phyloP scores from a whole-genome alignment of 2,329 filamentous ascomycete genomes.

The Lecanicillium sp. region DNA sequence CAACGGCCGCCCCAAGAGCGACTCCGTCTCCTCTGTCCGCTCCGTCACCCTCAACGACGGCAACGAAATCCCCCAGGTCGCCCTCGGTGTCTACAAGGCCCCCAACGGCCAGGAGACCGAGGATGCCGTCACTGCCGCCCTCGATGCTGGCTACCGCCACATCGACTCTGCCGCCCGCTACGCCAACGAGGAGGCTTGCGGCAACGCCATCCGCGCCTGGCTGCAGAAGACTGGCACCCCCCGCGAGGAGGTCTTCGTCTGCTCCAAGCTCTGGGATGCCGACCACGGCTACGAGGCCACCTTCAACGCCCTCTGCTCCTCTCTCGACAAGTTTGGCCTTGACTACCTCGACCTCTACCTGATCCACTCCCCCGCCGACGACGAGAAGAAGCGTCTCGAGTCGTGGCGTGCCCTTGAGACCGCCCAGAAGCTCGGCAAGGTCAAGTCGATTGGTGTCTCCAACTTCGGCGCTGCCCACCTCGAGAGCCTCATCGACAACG shows the following conservation, averaged over 20 bases:
- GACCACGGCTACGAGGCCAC: conserved; percentile 36
- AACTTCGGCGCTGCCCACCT: conserved; percentile 66
- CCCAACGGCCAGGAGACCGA: conserved; percentile 48
- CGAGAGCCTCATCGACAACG: conserved; percentile 47
- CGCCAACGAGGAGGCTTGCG: conserved; percentile 61
- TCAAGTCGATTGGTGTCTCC: conserved; percentile 65
- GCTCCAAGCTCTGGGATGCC: conserved; percentile 58
- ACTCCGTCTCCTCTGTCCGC: conserved; percentile 14
- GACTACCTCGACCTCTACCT: conserved; percentile 70
- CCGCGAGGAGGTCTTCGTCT: conserved; percentile 61
- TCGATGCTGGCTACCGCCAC: conserved; percentile 48
- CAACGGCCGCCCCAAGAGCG: conserved; percentile 16
- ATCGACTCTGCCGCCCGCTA: conserved; percentile 52
- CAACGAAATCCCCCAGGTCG: conserved; percentile 53
- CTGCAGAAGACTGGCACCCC: conserved; percentile 53
- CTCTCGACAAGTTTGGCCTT: conserved; percentile 55
- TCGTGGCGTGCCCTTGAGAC: conserved; percentile 67
- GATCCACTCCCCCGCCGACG: conserved; percentile 58
- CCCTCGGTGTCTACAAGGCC: conserved; percentile 39
- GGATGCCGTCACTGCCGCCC: conserved; percentile 51
- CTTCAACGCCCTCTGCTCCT: conserved; percentile 56
- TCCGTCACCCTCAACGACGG: conserved; percentile 64
- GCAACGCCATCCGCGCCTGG: conserved; percentile 64
- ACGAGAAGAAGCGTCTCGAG: conserved; percentile 57
- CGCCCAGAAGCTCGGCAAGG: conserved; percentile 57